phyloP scores from a whole-genome alignment of 2,329 filamentous ascomycete genomes.

The Sporothrix pseudoabietina region DNA sequence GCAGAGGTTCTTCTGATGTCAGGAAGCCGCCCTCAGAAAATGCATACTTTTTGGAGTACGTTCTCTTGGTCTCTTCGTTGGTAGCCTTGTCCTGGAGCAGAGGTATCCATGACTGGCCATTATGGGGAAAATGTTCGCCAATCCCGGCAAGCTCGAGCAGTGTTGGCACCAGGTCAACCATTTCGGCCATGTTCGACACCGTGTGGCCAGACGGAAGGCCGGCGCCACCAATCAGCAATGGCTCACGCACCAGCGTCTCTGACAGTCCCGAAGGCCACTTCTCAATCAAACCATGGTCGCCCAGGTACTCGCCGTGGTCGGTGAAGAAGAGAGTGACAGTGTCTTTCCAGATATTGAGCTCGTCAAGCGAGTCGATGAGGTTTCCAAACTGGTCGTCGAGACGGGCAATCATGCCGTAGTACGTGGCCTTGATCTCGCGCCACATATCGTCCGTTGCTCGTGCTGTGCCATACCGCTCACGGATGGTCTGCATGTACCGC shows the following conservation, averaged over 20 bases:
- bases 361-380: conserved; percentile 43
- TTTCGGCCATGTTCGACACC: conserved; percentile 45
- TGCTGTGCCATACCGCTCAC: conserved; percentile 45
- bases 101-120: conserved; percentile 44
- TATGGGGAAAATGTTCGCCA: conserved; percentile 46
- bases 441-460: conserved; percentile 48
- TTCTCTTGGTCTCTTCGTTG: conserved; percentile 34
- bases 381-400: conserved; percentile 51
- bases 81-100: conserved; percentile 33
- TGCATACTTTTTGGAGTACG: conserved; percentile 43
- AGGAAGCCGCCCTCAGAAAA: conserved; percentile 52
- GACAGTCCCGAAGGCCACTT: conserved; percentile 52
- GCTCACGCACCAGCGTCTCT: conserved; percentile 48
- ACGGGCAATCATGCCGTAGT: conserved; percentile 52
- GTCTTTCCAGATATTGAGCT: conserved; percentile 43
- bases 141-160: conserved; percentile 46
- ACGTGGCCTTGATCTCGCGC: conserved; percentile 49
- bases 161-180: conserved; percentile 52
- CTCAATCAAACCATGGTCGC: conserved; percentile 52
- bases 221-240: conserved; percentile 48
- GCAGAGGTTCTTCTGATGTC: conserved; percentile 48
- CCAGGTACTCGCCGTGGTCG: conserved; percentile 51
- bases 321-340: conserved; percentile 51
- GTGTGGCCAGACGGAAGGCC: conserved; percentile 44
- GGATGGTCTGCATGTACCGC: conserved; percentile 46